Conservation (phyloP, 2,329 filamentous ascomycete genomes). For the Arthrobotrys entomopaga region DNA sequence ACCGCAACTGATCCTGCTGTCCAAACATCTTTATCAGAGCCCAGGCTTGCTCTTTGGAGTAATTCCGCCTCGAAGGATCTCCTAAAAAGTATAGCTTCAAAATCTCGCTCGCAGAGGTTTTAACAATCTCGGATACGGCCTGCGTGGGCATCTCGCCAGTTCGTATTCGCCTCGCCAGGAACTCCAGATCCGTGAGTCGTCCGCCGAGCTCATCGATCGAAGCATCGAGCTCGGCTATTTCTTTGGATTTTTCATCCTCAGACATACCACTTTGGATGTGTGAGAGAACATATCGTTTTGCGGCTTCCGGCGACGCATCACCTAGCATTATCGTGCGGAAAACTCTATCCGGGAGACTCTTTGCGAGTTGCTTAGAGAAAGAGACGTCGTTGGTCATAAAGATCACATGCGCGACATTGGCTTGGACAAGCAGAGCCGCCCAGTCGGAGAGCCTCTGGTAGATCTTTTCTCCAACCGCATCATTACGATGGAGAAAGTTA, state of each 20-base stretch:
- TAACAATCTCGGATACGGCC: constrained; percentile 87
- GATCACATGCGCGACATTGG: constrained; percentile 91
- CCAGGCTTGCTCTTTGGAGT: constrained; percentile 91
- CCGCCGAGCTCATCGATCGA: constrained; percentile 87
- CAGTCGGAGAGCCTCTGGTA: constrained; percentile 86
- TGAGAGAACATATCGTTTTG: constrained; percentile 87
- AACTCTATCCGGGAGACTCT: constrained; percentile 87
- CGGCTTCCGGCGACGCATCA: constrained; percentile 85
- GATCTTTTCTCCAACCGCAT: constrained; percentile 66
- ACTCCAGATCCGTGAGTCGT: constrained; percentile 93
- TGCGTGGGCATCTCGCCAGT: constrained; percentile 82
- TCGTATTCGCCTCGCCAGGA: constrained; percentile 87
- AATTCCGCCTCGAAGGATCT: constrained; percentile 69
- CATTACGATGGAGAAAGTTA: constrained; percentile 68
- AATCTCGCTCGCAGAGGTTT: constrained; percentile 88
- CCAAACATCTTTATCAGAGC: constrained; percentile 82
- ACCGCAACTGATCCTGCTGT: constrained; percentile 73
- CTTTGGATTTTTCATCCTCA: constrained; percentile 57
- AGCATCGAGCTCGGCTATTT: constrained; percentile 74
- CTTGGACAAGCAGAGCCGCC: constrained; percentile 84
- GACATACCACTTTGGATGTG: constrained; percentile 69
- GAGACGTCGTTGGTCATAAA: constrained; percentile 91
- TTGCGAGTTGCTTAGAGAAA: constrained; percentile 85
- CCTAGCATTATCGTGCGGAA: constrained; percentile 87
- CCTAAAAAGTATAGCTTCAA: constrained; percentile 89